Evolutionary conservation across 1,284 basidiomycete genomes (phyloP).

Genomic region (Ceratobasidium sp.): DNA sequence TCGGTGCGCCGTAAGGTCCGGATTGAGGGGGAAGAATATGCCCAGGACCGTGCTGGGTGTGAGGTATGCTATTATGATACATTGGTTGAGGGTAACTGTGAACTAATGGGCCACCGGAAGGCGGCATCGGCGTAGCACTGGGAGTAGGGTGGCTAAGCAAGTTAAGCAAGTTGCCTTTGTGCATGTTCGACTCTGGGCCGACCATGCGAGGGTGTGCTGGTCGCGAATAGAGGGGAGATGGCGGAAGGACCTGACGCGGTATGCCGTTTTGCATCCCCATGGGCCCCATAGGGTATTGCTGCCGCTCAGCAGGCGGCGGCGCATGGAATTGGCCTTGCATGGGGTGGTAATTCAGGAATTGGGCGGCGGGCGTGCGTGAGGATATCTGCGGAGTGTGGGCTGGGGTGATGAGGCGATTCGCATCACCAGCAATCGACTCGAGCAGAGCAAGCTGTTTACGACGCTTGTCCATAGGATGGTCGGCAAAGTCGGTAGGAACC

Average conservation of each 20-base stretch:
- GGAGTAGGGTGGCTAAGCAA: conserved; percentile 49
- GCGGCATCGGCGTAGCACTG: conserved; percentile 20
- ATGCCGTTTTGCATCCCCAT: conserved; percentile 10
- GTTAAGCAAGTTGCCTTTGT: conserved; percentile 63
- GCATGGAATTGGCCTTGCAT: conserved; percentile 21
- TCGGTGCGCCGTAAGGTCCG: conserved; percentile 13
- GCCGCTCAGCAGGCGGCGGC: conserved; percentile 19
- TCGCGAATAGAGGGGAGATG: conserved; percentile 48
- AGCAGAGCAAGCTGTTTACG: conserved; percentile 76
- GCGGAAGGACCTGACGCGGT: conserved; percentile 44
- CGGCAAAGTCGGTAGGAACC: background rate
- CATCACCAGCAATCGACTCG: conserved; percentile 75
- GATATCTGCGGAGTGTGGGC: conserved; percentile 34
- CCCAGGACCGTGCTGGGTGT: conserved; percentile 6
- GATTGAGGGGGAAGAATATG: conserved; percentile 1
- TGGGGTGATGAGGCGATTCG: conserved; percentile 24
- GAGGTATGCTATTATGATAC: conserved; percentile 33
- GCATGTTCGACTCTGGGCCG: conserved; percentile 60
- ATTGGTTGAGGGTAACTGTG: conserved; percentile 23
- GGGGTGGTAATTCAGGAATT: conserved; percentile 30
- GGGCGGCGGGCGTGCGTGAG: conserved; percentile 35
- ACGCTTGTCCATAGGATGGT: conserved; percentile 53
- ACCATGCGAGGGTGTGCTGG: conserved; percentile 46
- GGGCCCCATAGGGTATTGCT: conserved; percentile 25
- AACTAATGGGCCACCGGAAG: conserved; percentile 10